Evolutionary conservation across 805 yeast species (phyloP), one percentile per base, ranked within the genome.

Genomic region (Wickerhamiella kazuoi): DNA sequence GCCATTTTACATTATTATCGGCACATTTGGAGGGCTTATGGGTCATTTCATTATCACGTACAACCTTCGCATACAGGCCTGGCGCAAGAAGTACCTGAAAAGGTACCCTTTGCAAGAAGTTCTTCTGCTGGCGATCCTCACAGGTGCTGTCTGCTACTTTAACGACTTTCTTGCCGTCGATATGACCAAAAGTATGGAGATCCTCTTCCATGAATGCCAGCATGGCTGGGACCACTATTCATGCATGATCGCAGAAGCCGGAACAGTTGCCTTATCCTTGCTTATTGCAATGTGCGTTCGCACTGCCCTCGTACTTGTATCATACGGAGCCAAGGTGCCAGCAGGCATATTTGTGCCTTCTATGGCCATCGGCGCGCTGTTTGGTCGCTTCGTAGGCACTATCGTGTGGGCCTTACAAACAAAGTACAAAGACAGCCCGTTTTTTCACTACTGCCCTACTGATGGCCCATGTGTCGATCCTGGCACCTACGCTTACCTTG

Each of bases 291-390:
- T 94, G 0, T 46, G 74, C 0, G 59, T 82, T 3, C 65, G 98
- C 41, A 72, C 76, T 62, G 46, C 67, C 0, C 65, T 90, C 37
- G 81, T 90, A 21, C 70, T 84, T 21, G 65, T 90, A 14, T 79
- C 97, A 0, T 90, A 93, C 55, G 95, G 95, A 2, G 76, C 84
- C 45, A 83, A 79, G 57, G 86, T 87, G 0, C 97, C 97, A 0
- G 93, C 94, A 4, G 97, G 97, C 18, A 84, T 86, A 6, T 86
- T 86, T 60, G 95, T 86, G 16, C 97, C 97, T 3, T 83, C 95
- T 1, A 79, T 86, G 93, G 94, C 96, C 0, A 81, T 86, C 3
- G 97, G 97, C 18, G 94, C 96, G 0, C 75, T 93, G 0, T 86
- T 87, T 63, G 97, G 97, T 2, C 67, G 95, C 39, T 76, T 84